Evolutionary conservation across 2,329 filamentous ascomycete genomes (phyloP).

Genomic region (Thermochaetoides dissita): DNA sequence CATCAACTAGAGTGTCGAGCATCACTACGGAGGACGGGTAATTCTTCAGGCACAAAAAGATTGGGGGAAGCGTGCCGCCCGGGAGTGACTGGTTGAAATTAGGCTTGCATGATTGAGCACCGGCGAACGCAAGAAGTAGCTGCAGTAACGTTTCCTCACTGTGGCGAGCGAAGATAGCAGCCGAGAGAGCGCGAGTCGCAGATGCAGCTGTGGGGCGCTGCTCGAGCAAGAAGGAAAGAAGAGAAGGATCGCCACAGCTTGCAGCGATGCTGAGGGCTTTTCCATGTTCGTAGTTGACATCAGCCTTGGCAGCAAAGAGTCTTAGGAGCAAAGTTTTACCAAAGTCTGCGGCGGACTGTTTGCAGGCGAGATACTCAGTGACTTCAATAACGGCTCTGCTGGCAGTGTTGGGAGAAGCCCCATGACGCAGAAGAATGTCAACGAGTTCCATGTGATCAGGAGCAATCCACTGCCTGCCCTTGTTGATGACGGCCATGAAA

Average conservation of each 20-base stretch:
- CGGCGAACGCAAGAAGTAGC: slow-evolving; percentile 9
- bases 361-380: slow-evolving; percentile 13
- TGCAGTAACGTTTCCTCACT: slow-evolving; percentile 9
- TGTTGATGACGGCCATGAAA: slow-evolving; percentile 10
- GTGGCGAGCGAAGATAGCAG: slow-evolving; percentile 14
- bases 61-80: slow-evolving; percentile 12
- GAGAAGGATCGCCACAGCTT: slow-evolving; percentile 10
- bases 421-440: slow-evolving; percentile 13
- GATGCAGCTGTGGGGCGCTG: slow-evolving; percentile 10
- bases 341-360: slow-evolving; percentile 6
- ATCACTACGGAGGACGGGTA: slow-evolving; percentile 12
- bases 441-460: slow-evolving; percentile 15
- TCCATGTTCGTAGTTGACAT: slow-evolving; percentile 16
- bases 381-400: slow-evolving; percentile 14
- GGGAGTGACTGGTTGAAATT: slow-evolving; percentile 13
- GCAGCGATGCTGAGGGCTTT: slow-evolving; percentile 13
- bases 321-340: slow-evolving; percentile 11
- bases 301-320: slow-evolving; percentile 11
- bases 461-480: slow-evolving; percentile 15
- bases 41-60: slow-evolving; percentile 13
- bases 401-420: slow-evolving; percentile 11
- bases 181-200: slow-evolving; percentile 11
- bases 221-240: slow-evolving; percentile 10
- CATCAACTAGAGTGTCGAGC: slow-evolving; percentile 9
- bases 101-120: slow-evolving; percentile 2